These are phyloP conservation scores for Talaromyces sp. DNA, from an alignment of 2,329 filamentous ascomycete species.

Conservation along the genomic window DNA sequence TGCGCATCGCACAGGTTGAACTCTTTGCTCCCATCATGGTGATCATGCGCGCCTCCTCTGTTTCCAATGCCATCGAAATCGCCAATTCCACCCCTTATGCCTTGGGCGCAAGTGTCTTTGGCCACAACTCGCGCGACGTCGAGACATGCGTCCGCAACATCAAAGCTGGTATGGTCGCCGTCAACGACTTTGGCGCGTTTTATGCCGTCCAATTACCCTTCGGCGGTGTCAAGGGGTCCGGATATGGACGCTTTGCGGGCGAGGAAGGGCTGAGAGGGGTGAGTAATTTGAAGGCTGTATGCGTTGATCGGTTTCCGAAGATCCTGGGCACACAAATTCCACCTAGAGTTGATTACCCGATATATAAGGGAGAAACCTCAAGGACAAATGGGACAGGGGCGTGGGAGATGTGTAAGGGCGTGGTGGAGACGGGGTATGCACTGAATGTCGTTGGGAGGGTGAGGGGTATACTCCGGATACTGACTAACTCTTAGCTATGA, in stretches of 20 bases:
- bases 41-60: slow-evolving; percentile 69
- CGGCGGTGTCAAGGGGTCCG: slow-evolving; percentile 82
- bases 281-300: slow-evolving; percentile 85
- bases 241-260: slow-evolving; percentile 89
- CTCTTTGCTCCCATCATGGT: slow-evolving; percentile 91
- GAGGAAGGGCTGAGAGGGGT: slow-evolving; percentile 80
- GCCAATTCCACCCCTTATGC: slow-evolving; percentile 84
- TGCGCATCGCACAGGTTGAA: slow-evolving; percentile 85
- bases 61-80: slow-evolving; percentile 66
- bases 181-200: slow-evolving; percentile 93
- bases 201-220: slow-evolving; percentile 95
- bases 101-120: slow-evolving; percentile 86
- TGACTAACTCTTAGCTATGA: slow-evolving; percentile 33
- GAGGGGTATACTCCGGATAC: slow-evolving; percentile 35
- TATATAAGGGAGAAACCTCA: slow-evolving; percentile 57
- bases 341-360: slow-evolving; percentile 74
- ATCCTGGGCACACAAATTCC: slow-evolving; percentile 72
- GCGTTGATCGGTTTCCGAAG: slow-evolving; percentile 64
- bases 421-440: slow-evolving; percentile 47
- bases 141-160: slow-evolving; percentile 64
- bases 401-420: slow-evolving; percentile 54
- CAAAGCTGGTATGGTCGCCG: slow-evolving; percentile 81
- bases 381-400: slow-evolving; percentile 55
- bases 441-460: slow-evolving; percentile 41
- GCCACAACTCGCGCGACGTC: slow-evolving; percentile 62